These are phyloP conservation scores for Penicillium coprophilum DNA, from an alignment of 495 filamentous ascomycete genomes.

Conservation along the genomic window DNA sequence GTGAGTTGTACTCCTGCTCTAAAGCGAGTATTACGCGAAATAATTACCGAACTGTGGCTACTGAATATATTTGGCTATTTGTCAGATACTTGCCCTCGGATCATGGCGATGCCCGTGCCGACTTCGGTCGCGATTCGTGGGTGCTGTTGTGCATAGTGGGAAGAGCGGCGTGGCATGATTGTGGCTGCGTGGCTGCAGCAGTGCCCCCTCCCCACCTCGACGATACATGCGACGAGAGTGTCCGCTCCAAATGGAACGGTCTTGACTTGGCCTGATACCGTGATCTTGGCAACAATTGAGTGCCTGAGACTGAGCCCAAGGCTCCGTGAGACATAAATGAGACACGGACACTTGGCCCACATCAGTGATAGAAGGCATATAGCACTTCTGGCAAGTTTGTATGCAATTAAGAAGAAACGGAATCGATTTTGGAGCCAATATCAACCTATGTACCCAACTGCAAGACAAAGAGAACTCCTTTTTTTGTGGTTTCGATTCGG, in stretches of 20 bases:
- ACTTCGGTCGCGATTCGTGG: background rate
- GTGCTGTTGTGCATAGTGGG: background rate
- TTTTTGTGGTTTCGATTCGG: conserved; percentile 6
- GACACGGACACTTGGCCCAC: background rate
- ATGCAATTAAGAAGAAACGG: background rate
- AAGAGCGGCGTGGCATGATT: background rate
- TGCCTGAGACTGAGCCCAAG: too few species aligned
- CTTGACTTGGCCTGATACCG: background rate
- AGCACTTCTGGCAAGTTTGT: background rate
- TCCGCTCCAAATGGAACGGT: background rate
- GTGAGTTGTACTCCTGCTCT: background rate
- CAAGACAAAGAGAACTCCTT: background rate
- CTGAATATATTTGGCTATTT: background rate
- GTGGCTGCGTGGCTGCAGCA: background rate
- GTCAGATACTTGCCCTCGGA: background rate
- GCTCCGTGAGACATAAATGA: background rate
- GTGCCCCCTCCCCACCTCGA: background rate
- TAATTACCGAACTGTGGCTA: background rate
- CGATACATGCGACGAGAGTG: background rate
- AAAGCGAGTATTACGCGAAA: background rate
- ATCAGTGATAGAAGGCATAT: background rate
- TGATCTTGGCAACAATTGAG: background rate
- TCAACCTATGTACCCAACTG: conserved; percentile 5
- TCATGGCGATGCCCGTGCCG: background rate
- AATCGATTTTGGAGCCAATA: background rate